Evolutionary conservation across 2,329 filamentous ascomycete genomes (phyloP).

Genomic region (Paecilomyces niveus): DNA sequence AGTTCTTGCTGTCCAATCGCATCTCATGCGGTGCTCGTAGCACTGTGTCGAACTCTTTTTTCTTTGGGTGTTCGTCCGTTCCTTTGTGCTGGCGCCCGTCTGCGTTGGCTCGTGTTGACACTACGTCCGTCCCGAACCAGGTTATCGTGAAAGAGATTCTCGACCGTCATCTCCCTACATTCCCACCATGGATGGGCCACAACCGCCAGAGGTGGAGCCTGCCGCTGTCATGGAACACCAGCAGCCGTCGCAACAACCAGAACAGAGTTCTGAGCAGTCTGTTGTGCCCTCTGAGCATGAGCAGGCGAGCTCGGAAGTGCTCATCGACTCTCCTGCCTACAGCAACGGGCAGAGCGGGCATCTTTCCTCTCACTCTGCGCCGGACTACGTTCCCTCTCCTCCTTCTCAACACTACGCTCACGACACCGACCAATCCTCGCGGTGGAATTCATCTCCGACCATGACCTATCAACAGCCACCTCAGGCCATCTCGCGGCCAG

Average conservation of each 20-base stretch:
- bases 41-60: conserved; percentile 7
- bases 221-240: conserved; percentile 13
- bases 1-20: not conserved
- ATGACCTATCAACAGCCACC: conserved; percentile 32
- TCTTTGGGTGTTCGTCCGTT: conserved; percentile 13
- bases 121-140: not conserved
- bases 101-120: conserved; percentile 1
- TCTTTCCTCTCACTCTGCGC: conserved; percentile 37
- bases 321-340: conserved; percentile 15
- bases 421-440: conserved; percentile 40
- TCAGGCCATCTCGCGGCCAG: conserved; percentile 39
- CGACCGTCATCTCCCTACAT: not conserved
- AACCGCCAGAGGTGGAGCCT: conserved; percentile 13
- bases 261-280: not conserved
- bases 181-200: conserved; percentile 20
- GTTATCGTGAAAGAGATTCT: not conserved
- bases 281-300: conserved; percentile 17
- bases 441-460: conserved; percentile 32
- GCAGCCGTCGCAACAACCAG: conserved; percentile 7
- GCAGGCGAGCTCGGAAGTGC: conserved; percentile 29
- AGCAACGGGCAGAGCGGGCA: conserved; percentile 40
- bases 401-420: conserved; percentile 43
- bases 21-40: conserved; percentile 13
- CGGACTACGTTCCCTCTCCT: conserved; percentile 32
- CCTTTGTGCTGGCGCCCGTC: conserved; percentile 2